A percentile compares a stretch with the other conserved stretches of the same genome.
phyloP scores from a whole-genome alignment of 495 filamentous ascomycete genomes.

The Astrocystis sublimbata region DNA sequence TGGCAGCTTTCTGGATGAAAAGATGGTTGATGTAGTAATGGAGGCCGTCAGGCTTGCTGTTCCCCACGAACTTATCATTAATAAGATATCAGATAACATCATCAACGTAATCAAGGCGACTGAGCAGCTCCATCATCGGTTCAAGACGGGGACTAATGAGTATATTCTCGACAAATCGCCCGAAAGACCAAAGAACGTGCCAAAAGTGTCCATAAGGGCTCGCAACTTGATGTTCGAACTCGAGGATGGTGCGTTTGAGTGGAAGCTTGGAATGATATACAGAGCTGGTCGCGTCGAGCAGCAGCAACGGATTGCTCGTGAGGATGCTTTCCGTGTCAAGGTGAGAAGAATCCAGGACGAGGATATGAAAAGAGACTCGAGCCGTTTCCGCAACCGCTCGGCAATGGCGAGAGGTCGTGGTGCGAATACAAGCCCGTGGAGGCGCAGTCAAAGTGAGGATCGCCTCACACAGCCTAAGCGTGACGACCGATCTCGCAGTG shows the following conservation, averaged over 20 bases:
- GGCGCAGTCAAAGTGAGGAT: conserved; percentile 47
- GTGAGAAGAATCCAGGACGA: conserved; percentile 76
- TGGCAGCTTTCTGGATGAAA: conserved; percentile 65
- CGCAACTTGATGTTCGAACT: conserved; percentile 84
- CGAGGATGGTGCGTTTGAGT: conserved; percentile 96
- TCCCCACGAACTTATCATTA: conserved; percentile 90
- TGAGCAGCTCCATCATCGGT: conserved; percentile 87
- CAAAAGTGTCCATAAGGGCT: conserved; percentile 77
- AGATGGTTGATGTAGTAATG: conserved; percentile 76
- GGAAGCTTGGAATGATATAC: conserved; percentile 93
- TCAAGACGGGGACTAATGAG: conserved; percentile 81
- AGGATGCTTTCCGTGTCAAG: conserved; percentile 87
- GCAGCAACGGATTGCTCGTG: conserved; percentile 80
- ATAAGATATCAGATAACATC: conserved; percentile 89
- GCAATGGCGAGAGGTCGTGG: conserved; percentile 47
- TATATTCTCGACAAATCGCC: conserved; percentile 81
- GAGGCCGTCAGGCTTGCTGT: conserved; percentile 88
- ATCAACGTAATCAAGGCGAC: conserved; percentile 84
- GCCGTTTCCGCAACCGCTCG: conserved; percentile 50
- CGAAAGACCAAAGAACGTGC: conserved; percentile 81
- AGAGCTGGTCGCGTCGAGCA: conserved; percentile 85
- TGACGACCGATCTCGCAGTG: conserved; percentile 43
- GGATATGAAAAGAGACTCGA: conserved; percentile 54
- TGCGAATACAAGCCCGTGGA: conserved; percentile 32
- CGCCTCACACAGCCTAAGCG: conserved; percentile 44